Percentiles rank a stretch among this genome's conserved stretches.
Evolutionary conservation across 768 basidiomycete species (phyloP).

Genomic region (Coprinellus micaceus): DNA sequence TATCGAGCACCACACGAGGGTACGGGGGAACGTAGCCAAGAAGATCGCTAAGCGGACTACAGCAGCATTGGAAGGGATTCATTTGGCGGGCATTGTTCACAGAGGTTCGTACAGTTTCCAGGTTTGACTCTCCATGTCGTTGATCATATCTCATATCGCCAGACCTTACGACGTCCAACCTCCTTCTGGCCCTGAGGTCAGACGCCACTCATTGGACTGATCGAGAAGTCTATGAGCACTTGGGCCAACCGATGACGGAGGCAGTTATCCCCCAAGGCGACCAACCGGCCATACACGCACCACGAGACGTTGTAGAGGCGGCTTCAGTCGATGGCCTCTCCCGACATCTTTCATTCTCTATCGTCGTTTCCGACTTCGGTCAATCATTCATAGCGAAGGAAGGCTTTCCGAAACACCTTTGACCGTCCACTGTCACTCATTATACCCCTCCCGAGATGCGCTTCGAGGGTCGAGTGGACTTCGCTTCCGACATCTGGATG

Average conservation of each 20-base stretch:
- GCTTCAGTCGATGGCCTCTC: constrained; percentile 17
- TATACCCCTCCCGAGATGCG: constrained; percentile 34
- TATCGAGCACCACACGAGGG: constrained; percentile 24
- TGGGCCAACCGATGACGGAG: constrained; percentile 32
- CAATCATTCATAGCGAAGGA: constrained; percentile 24
- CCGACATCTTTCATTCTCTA: constrained; percentile 25
- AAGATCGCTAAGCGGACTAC: constrained; percentile 31
- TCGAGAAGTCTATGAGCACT: constrained; percentile 24
- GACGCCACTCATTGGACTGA: constrained; percentile 30
- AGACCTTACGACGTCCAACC: constrained; percentile 39
- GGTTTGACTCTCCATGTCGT: background rate
- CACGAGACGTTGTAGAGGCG: constrained; percentile 24
- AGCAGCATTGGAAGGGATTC: constrained; percentile 25
- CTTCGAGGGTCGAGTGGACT: constrained; percentile 27
- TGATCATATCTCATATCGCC: constrained; percentile 2
- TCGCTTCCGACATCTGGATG: constrained; percentile 37
- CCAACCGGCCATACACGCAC: constrained; percentile 22
- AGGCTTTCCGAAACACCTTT: constrained; percentile 24
- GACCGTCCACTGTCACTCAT: constrained; percentile 26
- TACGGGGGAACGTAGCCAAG: constrained; percentile 32
- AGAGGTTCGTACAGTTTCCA: constrained; percentile 36
- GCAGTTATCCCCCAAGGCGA: constrained; percentile 20
- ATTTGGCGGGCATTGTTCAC: constrained; percentile 31
- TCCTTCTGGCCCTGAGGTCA: constrained; percentile 28
- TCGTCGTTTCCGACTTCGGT: constrained; percentile 36